Conservation (phyloP, 768 basidiomycete genomes). For the Termitomyces sp. region DNA sequence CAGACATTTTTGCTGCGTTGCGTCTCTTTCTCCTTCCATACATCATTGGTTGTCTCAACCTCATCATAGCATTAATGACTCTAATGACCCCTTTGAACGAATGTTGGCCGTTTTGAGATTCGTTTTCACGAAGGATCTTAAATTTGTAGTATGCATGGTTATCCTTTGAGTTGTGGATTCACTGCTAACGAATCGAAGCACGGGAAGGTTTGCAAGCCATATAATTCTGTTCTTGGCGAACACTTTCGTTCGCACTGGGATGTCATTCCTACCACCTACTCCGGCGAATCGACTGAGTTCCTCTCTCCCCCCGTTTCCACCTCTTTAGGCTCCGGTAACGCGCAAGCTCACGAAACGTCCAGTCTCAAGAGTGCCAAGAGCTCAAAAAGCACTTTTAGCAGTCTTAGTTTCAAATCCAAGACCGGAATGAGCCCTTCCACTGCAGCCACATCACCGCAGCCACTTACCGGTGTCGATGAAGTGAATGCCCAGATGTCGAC, state of each 20-base stretch:
- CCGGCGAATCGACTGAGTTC: slow-evolving; percentile 38
- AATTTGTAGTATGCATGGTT: slow-evolving; percentile 67
- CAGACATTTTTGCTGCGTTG: slow-evolving; percentile 88
- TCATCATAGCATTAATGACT: slow-evolving; percentile 77
- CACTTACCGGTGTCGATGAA: slow-evolving; percentile 31
- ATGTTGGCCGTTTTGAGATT: slow-evolving; percentile 92
- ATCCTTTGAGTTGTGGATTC: slow-evolving; percentile 1
- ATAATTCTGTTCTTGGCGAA: slow-evolving; percentile 84
- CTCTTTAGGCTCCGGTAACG: slow-evolving; percentile 16
- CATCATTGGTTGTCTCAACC: neutral
- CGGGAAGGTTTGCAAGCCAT: slow-evolving; percentile 91
- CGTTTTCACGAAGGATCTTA: slow-evolving; percentile 89
- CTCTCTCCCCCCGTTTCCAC: slow-evolving; percentile 41
- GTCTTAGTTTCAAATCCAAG: slow-evolving; percentile 51
- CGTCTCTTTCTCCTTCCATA: slow-evolving; percentile 24
- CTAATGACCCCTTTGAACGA: slow-evolving; percentile 85
- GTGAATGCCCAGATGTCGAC: slow-evolving; percentile 53
- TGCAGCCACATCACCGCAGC: slow-evolving; percentile 47
- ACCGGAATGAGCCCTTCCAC: slow-evolving; percentile 46
- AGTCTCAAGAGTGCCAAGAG: slow-evolving; percentile 57
- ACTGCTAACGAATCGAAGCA: slow-evolving; percentile 40
- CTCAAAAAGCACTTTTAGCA: slow-evolving; percentile 55
- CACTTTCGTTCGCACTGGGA: slow-evolving; percentile 90
- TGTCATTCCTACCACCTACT: slow-evolving; percentile 53
- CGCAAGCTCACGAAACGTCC: slow-evolving; percentile 38